Evolutionary conservation across 1,139 yeast species (phyloP), one percentile per base, ranked within the genome.

Genomic region (Hyphopichia pseudoburtonii): DNA sequence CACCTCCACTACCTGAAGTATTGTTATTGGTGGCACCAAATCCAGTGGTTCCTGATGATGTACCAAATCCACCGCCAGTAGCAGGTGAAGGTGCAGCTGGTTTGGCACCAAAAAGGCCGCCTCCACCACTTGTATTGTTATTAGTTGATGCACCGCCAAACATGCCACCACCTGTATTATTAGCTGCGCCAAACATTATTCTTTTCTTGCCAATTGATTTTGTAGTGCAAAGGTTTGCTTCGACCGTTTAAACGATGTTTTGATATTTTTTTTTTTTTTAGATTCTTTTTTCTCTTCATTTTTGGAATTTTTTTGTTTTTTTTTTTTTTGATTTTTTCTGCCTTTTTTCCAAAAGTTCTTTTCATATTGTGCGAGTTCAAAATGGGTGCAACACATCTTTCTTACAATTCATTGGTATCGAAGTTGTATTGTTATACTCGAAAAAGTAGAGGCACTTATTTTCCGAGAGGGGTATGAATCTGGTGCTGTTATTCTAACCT

Each of bases 21-120:
- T 30, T 35, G 42, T 18, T 40, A 38, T 29, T 33, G 17, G 42
- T 19, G 3, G 38, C 22, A 5, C 54, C 54, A 35, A 50, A 44
- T 21, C 44, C 37, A 7, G 51, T 51, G 19, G 45, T 39, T 3
- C 7, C 16, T 7, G 29, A 16, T 5, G 14, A n/a, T 4, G n/a
- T 11, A 17, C 24, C 24, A 21, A 30, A 23, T 6, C 56, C 55
- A 14, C 44, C 44, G 26, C 45, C 42, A 18, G 39, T 35, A 8
- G 5, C n/a, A 23, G 26, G 9, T 15, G 17, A 5, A 16, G 46
- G 12, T 17, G 43, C 30, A 5, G 32, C 32, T 7, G 32, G 32
- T 7, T 30, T 30, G 17, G 42, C 37, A 6, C 57, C 59, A 37
- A 17, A 17, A 16, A 27, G 16, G 7, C 15, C 15, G 3, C 18